Evolutionary conservation across 768 basidiomycete genomes (phyloP), one percentile per base, ranked within the genome.

Genomic region (Suillus luteus): DNA sequence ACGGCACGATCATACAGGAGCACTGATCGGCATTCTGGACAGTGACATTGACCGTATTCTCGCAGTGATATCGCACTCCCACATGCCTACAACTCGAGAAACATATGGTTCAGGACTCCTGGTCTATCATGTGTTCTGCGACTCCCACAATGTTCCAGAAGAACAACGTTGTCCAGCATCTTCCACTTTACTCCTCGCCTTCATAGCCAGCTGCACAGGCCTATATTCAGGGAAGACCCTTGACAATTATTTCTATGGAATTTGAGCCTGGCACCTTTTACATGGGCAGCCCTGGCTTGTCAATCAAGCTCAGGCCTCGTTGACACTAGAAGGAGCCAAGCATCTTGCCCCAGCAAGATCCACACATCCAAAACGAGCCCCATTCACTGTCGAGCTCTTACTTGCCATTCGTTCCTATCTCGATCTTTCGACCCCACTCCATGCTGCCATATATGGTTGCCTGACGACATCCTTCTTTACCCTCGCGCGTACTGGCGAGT

Each of bases 31-130:
- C 74, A 0, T 65, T 68, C 12, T 81, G 81, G 69, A 82, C 69
- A 33, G 55, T 71, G 1, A 71, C 71, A 0, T 72, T 74, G 38
- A 65, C 0, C 65, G 70, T 0, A 73, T 82, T 6, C 54, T 64
- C 0, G 60, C 60, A 0, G 73, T 78, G 0, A 66, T 78, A 8
- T 38, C 38, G 1, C 43, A 57, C 0, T 70, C 73, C 0, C 81
- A 74, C 73, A 72, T 67, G 0, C 65, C 71, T 4, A 60, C 64
- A 8, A 83, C 81, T 0, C 41, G 62, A 3, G 70, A 71, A 22
- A 67, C 75, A 0, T 83, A 84, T 64, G 79, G 78, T 0, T 64
- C 77, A 0, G 80, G 82, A 1, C 70, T 84, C 0, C 68, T 81
- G 0, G 65, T 70, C 0, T 84, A 49, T 51, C 82, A 83, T 46